Percentiles rank a stretch among this genome's conserved stretches.
Conservation (phyloP, 176 grass and related monocot genomes). For the Neostapfia colusana region DNA sequence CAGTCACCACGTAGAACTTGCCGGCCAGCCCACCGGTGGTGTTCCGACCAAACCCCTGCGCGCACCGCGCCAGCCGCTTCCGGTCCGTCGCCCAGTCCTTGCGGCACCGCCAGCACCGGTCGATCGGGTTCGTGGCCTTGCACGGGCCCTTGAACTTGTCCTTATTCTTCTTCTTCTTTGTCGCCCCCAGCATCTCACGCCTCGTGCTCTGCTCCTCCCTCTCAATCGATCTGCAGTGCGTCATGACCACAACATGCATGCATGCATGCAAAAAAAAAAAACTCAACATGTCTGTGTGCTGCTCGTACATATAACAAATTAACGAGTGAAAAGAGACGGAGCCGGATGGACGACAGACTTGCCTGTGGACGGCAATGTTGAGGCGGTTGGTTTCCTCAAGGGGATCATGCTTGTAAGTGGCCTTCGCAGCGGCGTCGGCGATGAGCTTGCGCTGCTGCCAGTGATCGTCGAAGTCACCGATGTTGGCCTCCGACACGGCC, state of each 20-base stretch:
- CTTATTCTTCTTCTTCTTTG: too few species aligned
- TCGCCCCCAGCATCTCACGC: slow-evolving; percentile 37
- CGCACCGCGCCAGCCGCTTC: slow-evolving; percentile 67
- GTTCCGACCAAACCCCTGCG: slow-evolving; percentile 65
- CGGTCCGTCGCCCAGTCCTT: slow-evolving; percentile 64
- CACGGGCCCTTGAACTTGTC: slow-evolving; percentile 41
- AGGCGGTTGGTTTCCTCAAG: slow-evolving; percentile 33
- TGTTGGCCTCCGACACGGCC: slow-evolving; percentile 38
- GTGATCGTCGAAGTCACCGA: slow-evolving; percentile 46
- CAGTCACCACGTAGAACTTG: slow-evolving; percentile 70
- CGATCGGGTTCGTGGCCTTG: slow-evolving; percentile 82
- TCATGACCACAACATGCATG: too few species aligned
- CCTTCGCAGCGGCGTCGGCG: slow-evolving; percentile 31
- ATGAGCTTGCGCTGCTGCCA: slow-evolving; percentile 51
- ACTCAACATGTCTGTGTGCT: too few species aligned
- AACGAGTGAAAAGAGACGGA: neutral
- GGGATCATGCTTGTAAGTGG: slow-evolving; percentile 54
- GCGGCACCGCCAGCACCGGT: slow-evolving; percentile 86
- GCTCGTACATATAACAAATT: too few species aligned
- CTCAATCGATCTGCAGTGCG: slow-evolving; percentile 14
- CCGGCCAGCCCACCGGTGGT: slow-evolving; percentile 66
- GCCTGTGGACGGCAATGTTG: slow-evolving; percentile 61
- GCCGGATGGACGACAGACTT: neutral
- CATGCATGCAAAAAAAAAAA: too few species aligned
- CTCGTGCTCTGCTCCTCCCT: slow-evolving; percentile 20